Conservation (phyloP, 768 basidiomycete genomes). For the Termitomyces heimii region DNA sequence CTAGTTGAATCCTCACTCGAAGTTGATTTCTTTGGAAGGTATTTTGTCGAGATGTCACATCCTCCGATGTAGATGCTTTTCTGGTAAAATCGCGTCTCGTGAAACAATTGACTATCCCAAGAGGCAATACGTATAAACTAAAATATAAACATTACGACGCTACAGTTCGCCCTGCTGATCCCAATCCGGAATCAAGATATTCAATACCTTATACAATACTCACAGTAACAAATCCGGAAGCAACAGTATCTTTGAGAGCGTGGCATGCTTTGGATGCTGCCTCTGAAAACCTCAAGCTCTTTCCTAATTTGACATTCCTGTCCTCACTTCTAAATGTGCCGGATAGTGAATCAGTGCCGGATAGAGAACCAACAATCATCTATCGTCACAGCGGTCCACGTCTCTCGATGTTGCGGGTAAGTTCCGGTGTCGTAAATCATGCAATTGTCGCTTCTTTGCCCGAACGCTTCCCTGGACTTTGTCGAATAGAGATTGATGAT, state of each 20-base stretch:
- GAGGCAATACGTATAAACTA: too few species aligned
- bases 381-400: neutral
- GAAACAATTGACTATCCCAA: neutral
- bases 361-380: neutral
- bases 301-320: neutral
- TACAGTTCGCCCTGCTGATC: too few species aligned
- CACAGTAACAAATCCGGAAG: too few species aligned
- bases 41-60: neutral
- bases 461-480: neutral
- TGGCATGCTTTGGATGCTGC: neutral
- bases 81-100: neutral
- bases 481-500: neutral
- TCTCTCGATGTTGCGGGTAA: neutral
- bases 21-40: neutral
- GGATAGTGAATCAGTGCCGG: neutral
- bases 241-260: neutral
- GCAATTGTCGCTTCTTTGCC: neutral
- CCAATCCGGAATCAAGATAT: too few species aligned
- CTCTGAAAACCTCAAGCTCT: neutral
- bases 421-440: neutral
- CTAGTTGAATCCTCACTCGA: neutral
- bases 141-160: too few species aligned
- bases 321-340: neutral
- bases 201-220: too few species aligned
- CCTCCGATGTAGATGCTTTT: neutral